A percentile compares a stretch with the other conserved stretches of the same genome.
phyloP scores from a whole-genome alignment of 2,329 filamentous ascomycete species.

The Cladosporium sp. region DNA sequence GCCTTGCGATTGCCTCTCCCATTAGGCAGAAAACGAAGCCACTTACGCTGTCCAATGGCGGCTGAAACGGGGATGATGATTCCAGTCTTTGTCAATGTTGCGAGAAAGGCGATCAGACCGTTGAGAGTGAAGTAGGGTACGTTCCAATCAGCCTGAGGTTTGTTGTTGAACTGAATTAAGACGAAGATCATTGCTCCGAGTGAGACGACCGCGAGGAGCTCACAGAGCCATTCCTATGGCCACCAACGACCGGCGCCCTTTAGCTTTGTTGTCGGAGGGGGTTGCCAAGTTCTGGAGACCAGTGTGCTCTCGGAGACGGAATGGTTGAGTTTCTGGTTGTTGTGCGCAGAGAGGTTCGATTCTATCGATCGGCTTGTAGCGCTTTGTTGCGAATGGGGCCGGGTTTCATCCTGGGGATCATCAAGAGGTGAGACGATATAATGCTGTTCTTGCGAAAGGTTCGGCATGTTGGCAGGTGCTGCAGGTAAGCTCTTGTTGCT shows the following conservation, averaged over 20 bases:
- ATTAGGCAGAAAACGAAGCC: conserved; percentile 13
- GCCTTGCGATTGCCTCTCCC: background rate
- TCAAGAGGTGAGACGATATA: background rate
- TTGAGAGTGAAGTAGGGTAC: conserved; percentile 13
- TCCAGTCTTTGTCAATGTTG: conserved; percentile 10
- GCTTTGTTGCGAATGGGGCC: too few relatives aligned
- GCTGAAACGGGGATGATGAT: conserved; percentile 13
- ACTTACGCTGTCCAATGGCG: conserved; percentile 15
- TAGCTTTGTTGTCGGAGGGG: background rate
- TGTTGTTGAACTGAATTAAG: background rate
- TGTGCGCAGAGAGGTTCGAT: background rate
- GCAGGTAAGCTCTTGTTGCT: background rate
- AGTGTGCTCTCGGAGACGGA: background rate
- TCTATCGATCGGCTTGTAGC: background rate
- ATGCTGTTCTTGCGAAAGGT: background rate
- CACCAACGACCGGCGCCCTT: background rate
- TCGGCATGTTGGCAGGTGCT: background rate
- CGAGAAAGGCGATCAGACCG: conserved; percentile 12
- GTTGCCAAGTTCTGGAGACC: background rate
- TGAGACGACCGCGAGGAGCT: conserved; percentile 3
- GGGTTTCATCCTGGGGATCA: background rate
- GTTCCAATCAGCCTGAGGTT: conserved; percentile 7
- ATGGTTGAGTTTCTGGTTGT: background rate
- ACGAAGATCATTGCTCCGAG: background rate
- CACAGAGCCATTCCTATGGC: conserved; percentile 9